These are phyloP conservation scores for Rhododendron williamsianum DNA, from an alignment of 148 eudicot species.

Conservation along the genomic window DNA sequence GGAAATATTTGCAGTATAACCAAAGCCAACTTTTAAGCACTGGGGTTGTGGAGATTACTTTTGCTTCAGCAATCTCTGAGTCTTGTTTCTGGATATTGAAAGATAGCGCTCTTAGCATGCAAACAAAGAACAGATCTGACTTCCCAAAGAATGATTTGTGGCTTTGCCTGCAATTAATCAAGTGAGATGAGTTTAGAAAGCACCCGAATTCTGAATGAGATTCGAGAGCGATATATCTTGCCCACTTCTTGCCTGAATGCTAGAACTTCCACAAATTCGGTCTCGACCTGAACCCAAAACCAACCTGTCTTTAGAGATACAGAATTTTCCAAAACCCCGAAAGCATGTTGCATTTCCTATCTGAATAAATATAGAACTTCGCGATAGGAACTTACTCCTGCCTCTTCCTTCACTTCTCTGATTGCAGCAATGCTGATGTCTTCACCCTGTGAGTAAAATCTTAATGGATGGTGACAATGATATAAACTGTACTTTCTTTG, in stretches of 20 bases:
- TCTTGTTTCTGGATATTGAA: slow-evolving; percentile 48
- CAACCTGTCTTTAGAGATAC: not conserved
- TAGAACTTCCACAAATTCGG: slow-evolving; percentile 55
- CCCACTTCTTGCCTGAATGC: slow-evolving; percentile 49
- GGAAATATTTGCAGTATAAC: not conserved
- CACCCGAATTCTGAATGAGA: not conserved
- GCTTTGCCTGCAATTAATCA: slow-evolving; percentile 43
- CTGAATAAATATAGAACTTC: not conserved
- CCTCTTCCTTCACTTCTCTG: slow-evolving; percentile 1
- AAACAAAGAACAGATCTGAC: slow-evolving; percentile 62
- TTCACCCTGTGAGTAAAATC: not conserved
- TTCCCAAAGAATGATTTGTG: slow-evolving; percentile 62
- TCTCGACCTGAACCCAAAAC: slow-evolving; percentile 45
- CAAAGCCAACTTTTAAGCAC: not conserved
- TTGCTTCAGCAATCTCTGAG: slow-evolving; percentile 60
- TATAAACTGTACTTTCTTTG: not conserved
- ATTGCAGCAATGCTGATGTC: not conserved
- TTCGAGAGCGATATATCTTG: not conserved
- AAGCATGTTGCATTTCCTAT: not conserved
- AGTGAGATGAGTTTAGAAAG: not conserved
- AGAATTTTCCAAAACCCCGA: not conserved
- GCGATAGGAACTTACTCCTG: not conserved
- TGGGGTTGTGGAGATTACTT: slow-evolving; percentile 30
- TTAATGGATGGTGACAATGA: not conserved
- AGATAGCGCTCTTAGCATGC: slow-evolving; percentile 54